Evolutionary conservation across 352 stramenopile species (phyloP).

Genomic region (Phytophthora aleatoria): DNA sequence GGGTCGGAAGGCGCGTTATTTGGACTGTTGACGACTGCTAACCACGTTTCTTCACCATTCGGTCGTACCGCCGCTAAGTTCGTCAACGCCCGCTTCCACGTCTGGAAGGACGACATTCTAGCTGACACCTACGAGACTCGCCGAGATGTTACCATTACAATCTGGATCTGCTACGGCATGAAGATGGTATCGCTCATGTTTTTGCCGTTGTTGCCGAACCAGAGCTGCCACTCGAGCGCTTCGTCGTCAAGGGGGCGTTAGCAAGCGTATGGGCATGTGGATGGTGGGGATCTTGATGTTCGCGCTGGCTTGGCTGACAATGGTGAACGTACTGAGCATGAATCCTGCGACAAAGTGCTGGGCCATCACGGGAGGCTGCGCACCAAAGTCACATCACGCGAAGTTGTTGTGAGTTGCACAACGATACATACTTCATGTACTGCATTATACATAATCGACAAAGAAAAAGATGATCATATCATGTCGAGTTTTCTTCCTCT

Average conservation of each 20-base stretch:
- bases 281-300: conserved; percentile 42
- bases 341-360: conserved; percentile 58
- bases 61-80: conserved; percentile 51
- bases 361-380: conserved; percentile 60
- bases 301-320: conserved; percentile 40
- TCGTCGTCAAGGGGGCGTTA: conserved; percentile 36
- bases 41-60: conserved; percentile 54
- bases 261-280: conserved; percentile 39
- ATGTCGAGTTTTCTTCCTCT: no score
- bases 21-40: conserved; percentile 49
- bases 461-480: no score
- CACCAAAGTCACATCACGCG: conserved; percentile 26
- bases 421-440: no score
- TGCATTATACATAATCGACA: no score
- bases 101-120: conserved; percentile 58
- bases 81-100: conserved; percentile 52
- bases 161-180: conserved; percentile 55
- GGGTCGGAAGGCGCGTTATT: conserved; percentile 59
- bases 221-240: conserved; percentile 40
- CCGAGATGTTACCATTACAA: conserved; percentile 57
- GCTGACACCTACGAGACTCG: conserved; percentile 48
- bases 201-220: conserved; percentile 48
- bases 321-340: conserved; percentile 61
- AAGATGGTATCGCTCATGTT: conserved; percentile 54
- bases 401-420: conserved; percentile 5